phyloP scores from a whole-genome alignment of 208 protist species.

The Acanthamoeba royreba region DNA sequence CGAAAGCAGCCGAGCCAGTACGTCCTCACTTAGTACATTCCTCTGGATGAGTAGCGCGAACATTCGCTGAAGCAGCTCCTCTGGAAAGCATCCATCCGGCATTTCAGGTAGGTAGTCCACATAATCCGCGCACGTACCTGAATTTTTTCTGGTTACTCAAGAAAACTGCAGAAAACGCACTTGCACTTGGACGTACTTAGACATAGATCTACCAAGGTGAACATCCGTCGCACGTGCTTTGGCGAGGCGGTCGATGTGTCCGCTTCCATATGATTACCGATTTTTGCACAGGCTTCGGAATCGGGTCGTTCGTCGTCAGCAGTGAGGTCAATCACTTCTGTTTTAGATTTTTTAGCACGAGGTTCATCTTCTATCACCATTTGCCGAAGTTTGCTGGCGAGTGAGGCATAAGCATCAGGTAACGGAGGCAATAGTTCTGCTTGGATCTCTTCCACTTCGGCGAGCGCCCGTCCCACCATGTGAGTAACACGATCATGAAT shows the following conservation, averaged over 20 bases:
- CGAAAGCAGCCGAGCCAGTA: neutral
- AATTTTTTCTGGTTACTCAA: neutral
- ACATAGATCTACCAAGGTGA: neutral
- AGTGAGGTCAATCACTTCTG: neutral
- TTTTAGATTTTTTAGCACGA: neutral
- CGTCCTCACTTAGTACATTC: neutral
- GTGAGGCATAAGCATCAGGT: neutral
- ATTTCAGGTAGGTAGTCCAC: constrained; percentile 27
- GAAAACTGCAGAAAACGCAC: neutral
- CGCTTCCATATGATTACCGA: neutral
- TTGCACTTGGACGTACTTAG: neutral
- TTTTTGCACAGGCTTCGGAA: too few relatives aligned
- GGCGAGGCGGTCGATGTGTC: neutral
- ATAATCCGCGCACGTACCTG: neutral
- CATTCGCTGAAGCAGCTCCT: neutral
- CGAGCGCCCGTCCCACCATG: neutral
- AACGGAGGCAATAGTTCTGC: neutral
- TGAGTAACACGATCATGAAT: neutral
- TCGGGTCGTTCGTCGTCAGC: neutral
- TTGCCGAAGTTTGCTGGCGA: neutral
- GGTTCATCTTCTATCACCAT: neutral
- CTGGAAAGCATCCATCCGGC: neutral
- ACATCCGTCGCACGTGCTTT: neutral
- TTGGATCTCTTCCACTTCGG: neutral
- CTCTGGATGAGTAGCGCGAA: neutral